A percentile compares a stretch with the other conserved stretches of the same genome.
phyloP scores from a whole-genome alignment of 345 rosid species.

The Crucihimalaya himalaica region DNA sequence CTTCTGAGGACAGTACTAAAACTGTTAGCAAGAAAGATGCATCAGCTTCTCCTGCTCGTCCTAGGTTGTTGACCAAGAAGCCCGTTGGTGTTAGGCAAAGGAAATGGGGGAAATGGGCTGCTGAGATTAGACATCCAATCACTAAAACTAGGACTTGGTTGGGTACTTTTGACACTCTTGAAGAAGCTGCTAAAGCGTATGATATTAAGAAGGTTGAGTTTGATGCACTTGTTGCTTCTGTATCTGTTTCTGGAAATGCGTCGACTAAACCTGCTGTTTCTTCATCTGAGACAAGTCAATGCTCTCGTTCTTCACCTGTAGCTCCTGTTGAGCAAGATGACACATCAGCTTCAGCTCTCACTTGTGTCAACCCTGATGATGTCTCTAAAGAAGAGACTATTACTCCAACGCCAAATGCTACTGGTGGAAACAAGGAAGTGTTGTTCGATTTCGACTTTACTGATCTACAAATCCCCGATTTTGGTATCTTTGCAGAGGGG shows the following conservation, averaged over 20 bases:
- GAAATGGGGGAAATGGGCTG: slow-evolving; percentile 99
- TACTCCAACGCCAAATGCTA: background rate
- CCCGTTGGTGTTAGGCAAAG: slow-evolving; percentile 82
- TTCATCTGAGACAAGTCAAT: slow-evolving; percentile 50
- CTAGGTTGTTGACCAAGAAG: slow-evolving; percentile 32
- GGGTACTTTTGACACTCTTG: slow-evolving; percentile 80
- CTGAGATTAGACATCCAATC: slow-evolving; percentile 83
- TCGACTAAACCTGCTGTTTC: slow-evolving; percentile 22
- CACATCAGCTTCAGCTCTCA: slow-evolving; percentile 42
- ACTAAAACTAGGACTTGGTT: slow-evolving; percentile 71
- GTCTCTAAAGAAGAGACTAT: background rate
- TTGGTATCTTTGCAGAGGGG: slow-evolving; percentile 50
- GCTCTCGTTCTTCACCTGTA: slow-evolving; percentile 60
- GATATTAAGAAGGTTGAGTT: slow-evolving; percentile 63
- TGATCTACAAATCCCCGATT: slow-evolving; percentile 51
- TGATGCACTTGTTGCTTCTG: slow-evolving; percentile 45
- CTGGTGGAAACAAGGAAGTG: slow-evolving; percentile 19
- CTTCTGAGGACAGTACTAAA: slow-evolving; percentile 69
- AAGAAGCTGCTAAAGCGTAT: slow-evolving; percentile 84
- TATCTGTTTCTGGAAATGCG: slow-evolving; percentile 8
- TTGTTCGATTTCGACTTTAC: slow-evolving; percentile 38
- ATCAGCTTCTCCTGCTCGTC: background rate
- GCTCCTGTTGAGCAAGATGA: slow-evolving; percentile 53
- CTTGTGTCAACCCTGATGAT: slow-evolving; percentile 6
- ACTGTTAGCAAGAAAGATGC: slow-evolving; percentile 32